Evolutionary conservation across 1,139 yeast species (phyloP).

Genomic region (Nakaseomyces uthaithaninus): DNA sequence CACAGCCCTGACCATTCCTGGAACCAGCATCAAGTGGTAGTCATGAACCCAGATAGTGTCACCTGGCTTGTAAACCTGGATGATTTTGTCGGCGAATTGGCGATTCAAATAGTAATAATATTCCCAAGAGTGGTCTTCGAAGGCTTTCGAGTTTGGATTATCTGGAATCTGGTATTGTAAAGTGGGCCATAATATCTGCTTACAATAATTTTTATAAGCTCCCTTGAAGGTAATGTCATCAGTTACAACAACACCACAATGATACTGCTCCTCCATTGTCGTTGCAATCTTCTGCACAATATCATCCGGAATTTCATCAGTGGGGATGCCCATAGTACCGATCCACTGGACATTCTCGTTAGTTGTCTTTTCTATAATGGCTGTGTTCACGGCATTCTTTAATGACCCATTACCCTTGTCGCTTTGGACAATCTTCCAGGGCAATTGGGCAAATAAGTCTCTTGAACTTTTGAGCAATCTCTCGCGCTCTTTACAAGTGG

Average conservation of each 20-base stretch:
- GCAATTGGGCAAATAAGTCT: conserved; percentile 57
- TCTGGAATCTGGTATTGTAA: conserved; percentile 92
- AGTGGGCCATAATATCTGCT: conserved; percentile 91
- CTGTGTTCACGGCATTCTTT: conserved; percentile 65
- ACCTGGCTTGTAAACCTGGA: conserved; percentile 55
- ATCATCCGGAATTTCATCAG: conserved; percentile 57
- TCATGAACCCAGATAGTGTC: conserved; percentile 85
- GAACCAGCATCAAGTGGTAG: conserved; percentile 78
- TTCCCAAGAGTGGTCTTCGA: conserved; percentile 89
- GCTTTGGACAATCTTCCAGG: conserved; percentile 61
- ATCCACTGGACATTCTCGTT: conserved; percentile 56
- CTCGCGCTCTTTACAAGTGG: conserved; percentile 34
- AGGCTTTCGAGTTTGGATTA: conserved; percentile 82
- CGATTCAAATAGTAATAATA: conserved; percentile 69
- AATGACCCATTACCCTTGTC: conserved; percentile 85
- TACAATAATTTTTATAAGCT: conserved; percentile 79
- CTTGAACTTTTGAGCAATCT: conserved; percentile 38
- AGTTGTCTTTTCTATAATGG: conserved; percentile 40
- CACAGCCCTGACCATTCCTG: conserved; percentile 65
- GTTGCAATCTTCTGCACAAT: conserved; percentile 44
- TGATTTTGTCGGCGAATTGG: conserved; percentile 64
- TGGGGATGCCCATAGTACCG: conserved; percentile 83
- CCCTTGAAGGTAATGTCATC: conserved; percentile 74
- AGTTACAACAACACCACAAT: conserved; percentile 59
- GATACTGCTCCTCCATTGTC: conserved; percentile 40